Evolutionary conservation across 768 basidiomycete genomes (phyloP).

Genomic region (Pleurotus sapidus): DNA sequence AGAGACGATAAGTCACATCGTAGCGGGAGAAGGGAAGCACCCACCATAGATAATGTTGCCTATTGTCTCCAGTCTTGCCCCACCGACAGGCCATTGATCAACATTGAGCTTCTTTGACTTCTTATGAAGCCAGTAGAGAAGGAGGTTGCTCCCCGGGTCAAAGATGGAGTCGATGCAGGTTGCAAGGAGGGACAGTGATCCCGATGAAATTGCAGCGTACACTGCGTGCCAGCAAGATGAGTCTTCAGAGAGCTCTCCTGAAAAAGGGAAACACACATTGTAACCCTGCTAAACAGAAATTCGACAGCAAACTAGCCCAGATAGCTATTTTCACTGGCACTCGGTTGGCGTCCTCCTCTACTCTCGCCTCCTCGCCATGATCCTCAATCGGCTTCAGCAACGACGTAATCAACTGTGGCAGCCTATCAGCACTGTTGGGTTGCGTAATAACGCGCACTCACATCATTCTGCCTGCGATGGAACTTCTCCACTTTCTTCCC

Average conservation of each 20-base stretch:
- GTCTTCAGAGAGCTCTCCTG: background rate
- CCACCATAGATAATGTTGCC: constrained; percentile 83
- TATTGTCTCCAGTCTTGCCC: constrained; percentile 82
- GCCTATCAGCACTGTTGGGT: constrained; percentile 6
- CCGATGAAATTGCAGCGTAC: constrained; percentile 84
- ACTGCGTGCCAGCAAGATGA: constrained; percentile 39
- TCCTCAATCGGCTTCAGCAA: constrained; percentile 88
- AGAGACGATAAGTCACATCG: background rate
- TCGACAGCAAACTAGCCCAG: constrained; percentile 73
- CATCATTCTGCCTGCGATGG: constrained; percentile 71
- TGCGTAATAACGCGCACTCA: constrained; percentile 24
- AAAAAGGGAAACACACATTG: constrained; percentile 47
- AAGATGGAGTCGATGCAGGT: constrained; percentile 87
- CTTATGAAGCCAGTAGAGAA: constrained; percentile 73
- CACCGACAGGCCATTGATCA: constrained; percentile 90
- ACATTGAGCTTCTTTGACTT: constrained; percentile 67
- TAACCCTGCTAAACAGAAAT: constrained; percentile 67
- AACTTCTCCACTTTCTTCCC: constrained; percentile 64
- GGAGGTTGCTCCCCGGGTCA: constrained; percentile 77
- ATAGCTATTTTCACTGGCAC: constrained; percentile 82
- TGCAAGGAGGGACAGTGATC: constrained; percentile 82
- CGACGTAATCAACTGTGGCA: constrained; percentile 65
- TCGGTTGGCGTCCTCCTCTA: constrained; percentile 62
- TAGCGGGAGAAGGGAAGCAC: background rate
- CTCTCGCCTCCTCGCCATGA: constrained; percentile 77